Evolutionary conservation across 805 yeast genomes (phyloP), one percentile per base, ranked within the genome.

Genomic region (Kurtzmaniella cleridarum): DNA sequence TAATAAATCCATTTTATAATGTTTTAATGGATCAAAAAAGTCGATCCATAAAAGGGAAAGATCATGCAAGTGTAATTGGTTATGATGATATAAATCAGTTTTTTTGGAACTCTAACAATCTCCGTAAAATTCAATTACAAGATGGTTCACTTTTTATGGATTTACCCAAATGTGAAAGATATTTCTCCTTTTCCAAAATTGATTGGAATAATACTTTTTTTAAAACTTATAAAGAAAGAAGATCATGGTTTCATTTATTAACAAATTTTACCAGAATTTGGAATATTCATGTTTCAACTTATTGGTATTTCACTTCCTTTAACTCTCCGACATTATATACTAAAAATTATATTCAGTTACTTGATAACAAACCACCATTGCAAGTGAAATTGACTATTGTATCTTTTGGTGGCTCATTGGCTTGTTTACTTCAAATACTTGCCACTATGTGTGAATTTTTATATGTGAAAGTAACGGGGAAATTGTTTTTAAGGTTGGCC

Each of bases 11-110:
- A 1, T 35, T 75, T 13, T 75, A 83, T 64, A 58, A 63, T 39
- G 87, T 71, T 44, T 95, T 88, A 62, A 41, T 61, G 18, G 75
- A 78, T 34, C 86, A 82, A 3, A 64, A 63, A 38, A 78, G 73
- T 62, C 69, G 72, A 28, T 39, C 41, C 11, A 76, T 79, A 59
- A 76, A 79, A 44, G 89, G 79, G 51, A 73, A 73, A 49, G 93
- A 87, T 62, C 93, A 80, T 67, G 56, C 70, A 57, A 56, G 74
- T 47, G 67, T 80, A 55, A 54, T 79, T 57, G 74, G 85, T 45
- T 59, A 83, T 47, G 80, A 75, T 50, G 80, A 75, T 46, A 54
- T 73, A 29, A 75, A 75, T 46, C 79, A 72, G 45, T 56, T 67
- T 14, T 75, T 75, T 41, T 75, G 80, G 79, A 65, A 63, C 41